phyloP scores from a whole-genome alignment of 345 rosid species.

The Pistacia integerrima region DNA sequence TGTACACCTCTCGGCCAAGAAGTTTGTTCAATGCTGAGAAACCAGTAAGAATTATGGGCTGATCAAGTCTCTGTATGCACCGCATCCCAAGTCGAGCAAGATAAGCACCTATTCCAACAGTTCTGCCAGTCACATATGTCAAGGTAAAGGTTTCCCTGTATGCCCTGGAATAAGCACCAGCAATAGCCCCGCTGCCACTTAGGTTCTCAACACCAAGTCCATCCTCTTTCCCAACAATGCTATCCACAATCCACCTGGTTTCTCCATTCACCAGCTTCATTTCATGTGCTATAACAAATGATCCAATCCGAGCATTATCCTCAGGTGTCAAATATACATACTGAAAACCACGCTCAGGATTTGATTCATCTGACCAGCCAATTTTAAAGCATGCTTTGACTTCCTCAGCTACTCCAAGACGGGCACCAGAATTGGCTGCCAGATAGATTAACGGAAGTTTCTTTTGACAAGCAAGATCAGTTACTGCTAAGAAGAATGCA shows the following conservation, averaged over 20 bases:
- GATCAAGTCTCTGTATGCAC: constrained; percentile 98
- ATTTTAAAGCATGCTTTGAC: constrained; percentile 86
- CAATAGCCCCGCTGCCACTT: constrained; percentile 98
- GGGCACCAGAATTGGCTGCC: constrained; percentile 99
- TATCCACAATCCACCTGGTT: constrained; percentile 90
- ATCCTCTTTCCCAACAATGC: constrained; percentile 94
- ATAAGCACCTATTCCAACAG: constrained; percentile 98
- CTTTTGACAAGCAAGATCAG: constrained; percentile 88
- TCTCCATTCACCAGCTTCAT: constrained; percentile 75
- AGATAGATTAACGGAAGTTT: constrained; percentile 91
- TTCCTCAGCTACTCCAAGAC: constrained; percentile 97
- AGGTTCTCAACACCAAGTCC: constrained; percentile 97
- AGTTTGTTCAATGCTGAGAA: constrained; percentile 97
- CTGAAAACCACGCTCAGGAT: constrained; percentile 93
- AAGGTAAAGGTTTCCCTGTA: constrained; percentile 93
- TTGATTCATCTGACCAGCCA: constrained; percentile 88
- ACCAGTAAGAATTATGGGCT: constrained; percentile 97
- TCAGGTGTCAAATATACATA: constrained; percentile 81
- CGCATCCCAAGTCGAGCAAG: constrained; percentile 99
- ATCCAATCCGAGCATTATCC: constrained; percentile 66
- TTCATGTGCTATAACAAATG: constrained; percentile 90
- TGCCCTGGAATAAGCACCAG: constrained; percentile 97
- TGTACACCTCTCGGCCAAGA: constrained; percentile 98
- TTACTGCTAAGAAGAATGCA: constrained; percentile 91
- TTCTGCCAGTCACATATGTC: constrained; percentile 93